These are phyloP conservation scores for Suhomyces xylopsoci DNA, from an alignment of 805 yeast species.

Conservation along the genomic window DNA sequence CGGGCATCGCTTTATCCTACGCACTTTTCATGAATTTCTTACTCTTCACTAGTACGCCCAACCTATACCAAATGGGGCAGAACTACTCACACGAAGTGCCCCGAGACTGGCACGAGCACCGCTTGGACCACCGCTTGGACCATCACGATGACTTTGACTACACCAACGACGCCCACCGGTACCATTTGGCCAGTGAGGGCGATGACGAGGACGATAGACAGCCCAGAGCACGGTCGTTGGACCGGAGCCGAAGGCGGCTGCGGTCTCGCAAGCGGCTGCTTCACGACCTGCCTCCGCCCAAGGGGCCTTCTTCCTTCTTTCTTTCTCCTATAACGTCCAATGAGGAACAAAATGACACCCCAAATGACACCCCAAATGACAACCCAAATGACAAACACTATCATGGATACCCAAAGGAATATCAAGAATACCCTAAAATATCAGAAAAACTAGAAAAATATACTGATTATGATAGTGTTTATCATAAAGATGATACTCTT, in stretches of 20 bases:
- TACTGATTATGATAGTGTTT: too few relatives aligned
- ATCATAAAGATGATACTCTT: too few relatives aligned
- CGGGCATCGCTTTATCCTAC: too few relatives aligned
- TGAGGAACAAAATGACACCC: neutral
- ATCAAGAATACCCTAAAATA: too few relatives aligned
- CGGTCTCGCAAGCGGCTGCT: slow-evolving; percentile 2
- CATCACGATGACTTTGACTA: neutral
- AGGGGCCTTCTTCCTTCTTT: slow-evolving; percentile 6
- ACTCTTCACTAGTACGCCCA: slow-evolving; percentile 3
- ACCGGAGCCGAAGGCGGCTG: neutral
- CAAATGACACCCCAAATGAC: too few relatives aligned
- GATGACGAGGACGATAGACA: neutral
- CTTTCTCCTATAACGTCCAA: slow-evolving; percentile 10
- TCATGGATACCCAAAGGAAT: too few relatives aligned
- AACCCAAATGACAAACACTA: too few relatives aligned
- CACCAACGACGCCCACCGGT: neutral
- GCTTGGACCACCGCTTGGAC: neutral
- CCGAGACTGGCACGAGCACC: neutral
- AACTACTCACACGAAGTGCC: neutral
- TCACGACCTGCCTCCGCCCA: slow-evolving; percentile 1
- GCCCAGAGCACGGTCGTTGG: neutral
- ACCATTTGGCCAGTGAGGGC: neutral
- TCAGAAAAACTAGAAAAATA: too few relatives aligned
- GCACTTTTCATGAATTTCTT: neutral
- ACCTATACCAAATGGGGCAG: slow-evolving; percentile 7